Evolutionary conservation across 257 asterid species (phyloP).

Genomic region (Solanum sparsipilum): DNA sequence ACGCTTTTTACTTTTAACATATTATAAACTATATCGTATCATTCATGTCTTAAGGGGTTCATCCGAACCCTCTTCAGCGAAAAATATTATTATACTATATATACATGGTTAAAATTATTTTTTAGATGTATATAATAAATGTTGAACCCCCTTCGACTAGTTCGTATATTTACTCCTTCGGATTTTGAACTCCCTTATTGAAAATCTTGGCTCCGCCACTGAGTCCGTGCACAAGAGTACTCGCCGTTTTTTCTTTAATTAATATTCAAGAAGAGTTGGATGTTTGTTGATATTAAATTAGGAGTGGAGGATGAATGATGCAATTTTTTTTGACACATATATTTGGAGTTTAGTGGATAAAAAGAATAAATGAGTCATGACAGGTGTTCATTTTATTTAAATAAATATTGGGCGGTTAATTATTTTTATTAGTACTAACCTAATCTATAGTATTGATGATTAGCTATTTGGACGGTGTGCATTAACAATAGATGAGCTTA

Average conservation of each 20-base stretch:
- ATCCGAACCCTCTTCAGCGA: too few relatives aligned
- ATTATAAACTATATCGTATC: neutral
- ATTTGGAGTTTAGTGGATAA: neutral
- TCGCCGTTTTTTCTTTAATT: neutral
- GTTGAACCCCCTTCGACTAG: too few relatives aligned
- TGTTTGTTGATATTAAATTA: neutral
- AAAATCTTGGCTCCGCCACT: too few relatives aligned
- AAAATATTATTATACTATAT: too few relatives aligned
- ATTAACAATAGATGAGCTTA: neutral
- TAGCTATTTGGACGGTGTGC: conserved; percentile 1
- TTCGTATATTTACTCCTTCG: too few relatives aligned
- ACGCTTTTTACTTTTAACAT: too few relatives aligned
- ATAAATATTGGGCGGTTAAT: neutral
- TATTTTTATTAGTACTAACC: neutral
- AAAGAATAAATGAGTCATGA: neutral
- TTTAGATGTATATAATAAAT: too few relatives aligned
- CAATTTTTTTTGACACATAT: neutral
- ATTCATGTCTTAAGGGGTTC: neutral
- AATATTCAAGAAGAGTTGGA: neutral
- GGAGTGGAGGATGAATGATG: neutral
- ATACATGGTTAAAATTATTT: too few relatives aligned
- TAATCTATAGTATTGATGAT: neutral
- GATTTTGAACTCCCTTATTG: too few relatives aligned
- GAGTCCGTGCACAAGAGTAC: neutral
- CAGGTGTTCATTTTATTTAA: neutral